Evolutionary conservation across 2,329 filamentous ascomycete genomes (phyloP).

Genomic region (Exophiala sp.): DNA sequence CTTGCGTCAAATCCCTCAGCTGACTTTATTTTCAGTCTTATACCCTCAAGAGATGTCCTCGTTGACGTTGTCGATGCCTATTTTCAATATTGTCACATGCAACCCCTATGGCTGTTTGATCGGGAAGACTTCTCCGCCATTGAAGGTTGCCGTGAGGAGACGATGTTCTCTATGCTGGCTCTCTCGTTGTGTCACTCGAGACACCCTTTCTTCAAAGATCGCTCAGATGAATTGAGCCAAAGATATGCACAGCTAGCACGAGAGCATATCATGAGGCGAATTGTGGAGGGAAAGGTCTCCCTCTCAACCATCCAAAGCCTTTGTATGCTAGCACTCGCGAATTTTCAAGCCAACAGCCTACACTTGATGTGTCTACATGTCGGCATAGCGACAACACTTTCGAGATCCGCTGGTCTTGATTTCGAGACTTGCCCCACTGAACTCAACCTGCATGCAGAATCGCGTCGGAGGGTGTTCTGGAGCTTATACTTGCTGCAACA

Average conservation of each 20-base stretch:
- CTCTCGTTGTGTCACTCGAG: constrained; percentile 34
- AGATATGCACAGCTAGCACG: constrained; percentile 23
- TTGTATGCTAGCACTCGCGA: constrained; percentile 26
- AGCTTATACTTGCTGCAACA: constrained; percentile 24
- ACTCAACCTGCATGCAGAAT: constrained; percentile 32
- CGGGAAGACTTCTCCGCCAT: constrained; percentile 33
- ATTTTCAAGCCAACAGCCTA: constrained; percentile 38
- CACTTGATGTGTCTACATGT: constrained; percentile 37
- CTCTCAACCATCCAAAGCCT: constrained; percentile 28
- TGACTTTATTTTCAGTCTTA: background rate
- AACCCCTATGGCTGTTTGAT: constrained; percentile 39
- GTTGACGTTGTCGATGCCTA: constrained; percentile 24
- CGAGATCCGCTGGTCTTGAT: constrained; percentile 8
- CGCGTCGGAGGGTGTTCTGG: constrained; percentile 34
- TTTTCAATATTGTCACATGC: constrained; percentile 37
- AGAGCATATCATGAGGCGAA: constrained; percentile 25
- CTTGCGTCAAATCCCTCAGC: background rate
- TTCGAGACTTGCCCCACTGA: constrained; percentile 4
- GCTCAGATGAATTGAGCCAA: constrained; percentile 12
- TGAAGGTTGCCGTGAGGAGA: constrained; percentile 33
- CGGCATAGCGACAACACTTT: constrained; percentile 7
- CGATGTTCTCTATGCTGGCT: constrained; percentile 35
- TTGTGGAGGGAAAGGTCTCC: constrained; percentile 21
- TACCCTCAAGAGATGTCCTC: constrained; percentile 3
- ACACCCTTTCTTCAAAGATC: constrained; percentile 24